Conservation (phyloP, 768 basidiomycete species). For the Boletales sp. region DNA sequence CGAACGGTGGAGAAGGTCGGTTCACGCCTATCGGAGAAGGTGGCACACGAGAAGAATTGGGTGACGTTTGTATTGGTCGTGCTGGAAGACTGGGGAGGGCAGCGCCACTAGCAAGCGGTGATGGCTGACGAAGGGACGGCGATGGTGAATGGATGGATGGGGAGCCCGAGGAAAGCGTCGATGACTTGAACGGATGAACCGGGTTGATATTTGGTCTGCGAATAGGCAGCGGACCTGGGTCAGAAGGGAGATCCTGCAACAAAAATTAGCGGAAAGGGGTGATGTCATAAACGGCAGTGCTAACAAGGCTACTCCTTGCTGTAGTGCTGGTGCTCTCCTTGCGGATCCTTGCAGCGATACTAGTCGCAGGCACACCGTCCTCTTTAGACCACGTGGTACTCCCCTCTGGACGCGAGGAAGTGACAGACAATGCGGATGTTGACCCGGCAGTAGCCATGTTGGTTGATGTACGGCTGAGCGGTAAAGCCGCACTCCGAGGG, state of each 20-base stretch:
- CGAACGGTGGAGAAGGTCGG: slow-evolving; percentile 38
- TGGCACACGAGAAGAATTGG: slow-evolving; percentile 40
- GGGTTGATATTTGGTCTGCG: slow-evolving; percentile 39
- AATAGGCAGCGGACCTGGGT: slow-evolving; percentile 42
- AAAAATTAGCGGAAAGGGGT: slow-evolving; percentile 4
- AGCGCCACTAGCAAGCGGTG: slow-evolving; percentile 37
- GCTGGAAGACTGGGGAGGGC: slow-evolving; percentile 32
- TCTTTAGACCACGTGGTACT: slow-evolving; percentile 37
- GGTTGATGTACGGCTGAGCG: slow-evolving; percentile 34
- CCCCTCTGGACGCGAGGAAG: slow-evolving; percentile 38
- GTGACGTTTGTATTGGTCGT: slow-evolving; percentile 35
- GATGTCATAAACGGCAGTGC: neutral
- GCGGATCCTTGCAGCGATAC: slow-evolving; percentile 43
- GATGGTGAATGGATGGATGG: slow-evolving; percentile 48
- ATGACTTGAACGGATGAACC: slow-evolving; percentile 48
- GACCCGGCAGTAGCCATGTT: slow-evolving; percentile 30
- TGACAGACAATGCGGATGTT: slow-evolving; percentile 38
- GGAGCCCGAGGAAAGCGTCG: slow-evolving; percentile 47
- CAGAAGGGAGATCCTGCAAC: slow-evolving; percentile 35
- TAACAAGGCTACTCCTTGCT: slow-evolving; percentile 29
- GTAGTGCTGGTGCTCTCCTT: slow-evolving; percentile 48
- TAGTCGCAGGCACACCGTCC: slow-evolving; percentile 30
- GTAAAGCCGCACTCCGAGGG: slow-evolving; percentile 32
- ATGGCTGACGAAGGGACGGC: slow-evolving; percentile 44
- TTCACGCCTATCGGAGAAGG: slow-evolving; percentile 37